Evolutionary conservation across 495 filamentous ascomycete species (phyloP), one percentile per base, ranked within the genome.

Genomic region (Xanthoparmelia taractica): DNA sequence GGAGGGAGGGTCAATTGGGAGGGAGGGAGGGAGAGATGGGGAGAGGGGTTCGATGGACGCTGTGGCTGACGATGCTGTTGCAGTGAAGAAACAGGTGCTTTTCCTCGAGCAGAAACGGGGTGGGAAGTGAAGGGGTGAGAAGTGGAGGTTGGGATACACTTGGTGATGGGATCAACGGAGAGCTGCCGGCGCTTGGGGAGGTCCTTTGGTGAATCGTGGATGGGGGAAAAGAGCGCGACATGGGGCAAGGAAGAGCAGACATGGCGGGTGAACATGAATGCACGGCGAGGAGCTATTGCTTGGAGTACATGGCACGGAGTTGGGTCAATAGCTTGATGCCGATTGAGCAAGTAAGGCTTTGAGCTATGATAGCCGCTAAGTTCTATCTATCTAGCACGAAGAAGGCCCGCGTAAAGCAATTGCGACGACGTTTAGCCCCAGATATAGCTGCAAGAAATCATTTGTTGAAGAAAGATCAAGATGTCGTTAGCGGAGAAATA

Each of bases 71-170:
- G 38, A 15, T 5, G 25, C 2, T 33, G 6, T 12, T 15, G 23
- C 66, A 91, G 87, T 91, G n/a, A 80, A 84, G 61, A 92, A 91
- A 78, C 84, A 92, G 78, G 92, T 97, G 50, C 81, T 97, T 5
- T 97, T 97, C 76, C 82, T 96, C 34, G 92, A 97, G 76, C 85
- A 89, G 77, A 95, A 93, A 68, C 86, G 88, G 68, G 77, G 79
- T 62, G 79, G 79, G 64, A 74, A 77, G 68, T 56, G 59, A 60
- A 5, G 33, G 2, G 18, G 33, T 11, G 2, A 36, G 31, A 11
- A 50, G 27, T 5, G 2, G 6, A 5, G n/a, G 18, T 57, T 25
- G 5, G 13, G 1, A 57, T 15, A 56, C n/a, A 25, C 8, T 23
- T 40, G 56, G 20, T 15, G 6, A 54, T 33, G 50, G 29, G 50